Percentiles rank a stretch among this genome's conserved stretches.
Evolutionary conservation across 208 protist genomes (phyloP).

Genomic region (Tritrichomonas musculus): DNA sequence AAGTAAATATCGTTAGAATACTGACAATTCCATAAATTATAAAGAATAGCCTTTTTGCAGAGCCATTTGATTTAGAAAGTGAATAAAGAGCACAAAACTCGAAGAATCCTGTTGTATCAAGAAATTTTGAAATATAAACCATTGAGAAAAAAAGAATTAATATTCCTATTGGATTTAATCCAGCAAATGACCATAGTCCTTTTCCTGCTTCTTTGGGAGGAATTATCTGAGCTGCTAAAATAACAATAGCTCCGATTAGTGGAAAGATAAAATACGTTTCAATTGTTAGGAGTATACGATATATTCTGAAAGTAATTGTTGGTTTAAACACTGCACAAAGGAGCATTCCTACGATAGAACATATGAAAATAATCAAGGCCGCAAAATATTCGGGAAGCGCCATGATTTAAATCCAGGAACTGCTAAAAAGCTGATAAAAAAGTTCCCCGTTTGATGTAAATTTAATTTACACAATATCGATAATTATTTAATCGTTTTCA

Average conservation of each 20-base stretch:
- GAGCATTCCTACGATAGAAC: not conserved
- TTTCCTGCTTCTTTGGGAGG: not conserved
- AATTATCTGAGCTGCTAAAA: not conserved
- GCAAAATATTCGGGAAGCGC: too few species aligned
- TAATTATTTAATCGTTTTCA: too few species aligned
- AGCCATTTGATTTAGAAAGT: not conserved
- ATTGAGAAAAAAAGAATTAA: constrained; percentile 14
- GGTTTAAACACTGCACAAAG: not conserved
- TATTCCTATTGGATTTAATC: constrained; percentile 26
- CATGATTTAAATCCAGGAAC: too few species aligned
- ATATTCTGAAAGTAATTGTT: not conserved
- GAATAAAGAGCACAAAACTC: not conserved
- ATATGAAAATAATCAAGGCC: not conserved
- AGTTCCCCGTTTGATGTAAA: too few species aligned
- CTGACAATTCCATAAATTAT: not conserved
- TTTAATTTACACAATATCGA: too few species aligned
- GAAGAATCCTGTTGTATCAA: constrained; percentile 21
- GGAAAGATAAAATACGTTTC: not conserved
- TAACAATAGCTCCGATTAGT: not conserved
- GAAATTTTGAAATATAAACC: not conserved
- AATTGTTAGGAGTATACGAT: not conserved
- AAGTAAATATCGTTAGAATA: constrained; percentile 3
- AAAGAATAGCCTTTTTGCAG: not conserved
- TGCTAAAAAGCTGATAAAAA: too few species aligned
- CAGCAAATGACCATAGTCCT: not conserved